These are phyloP conservation scores for Coniosporium uncinatum DNA, from an alignment of 2,329 filamentous ascomycete species.

Conservation along the genomic window DNA sequence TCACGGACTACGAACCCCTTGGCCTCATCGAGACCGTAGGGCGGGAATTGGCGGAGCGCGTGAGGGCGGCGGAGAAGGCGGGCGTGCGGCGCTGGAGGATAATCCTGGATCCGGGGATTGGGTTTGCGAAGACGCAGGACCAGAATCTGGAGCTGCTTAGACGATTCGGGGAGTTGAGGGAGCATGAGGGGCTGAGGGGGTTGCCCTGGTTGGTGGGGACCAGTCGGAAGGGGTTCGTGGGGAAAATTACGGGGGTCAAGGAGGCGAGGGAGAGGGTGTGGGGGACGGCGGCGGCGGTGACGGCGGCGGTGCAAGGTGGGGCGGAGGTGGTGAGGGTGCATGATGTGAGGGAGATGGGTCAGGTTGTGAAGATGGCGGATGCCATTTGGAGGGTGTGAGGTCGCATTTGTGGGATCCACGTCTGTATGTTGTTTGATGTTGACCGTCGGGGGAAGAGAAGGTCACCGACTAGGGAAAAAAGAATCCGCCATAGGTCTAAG, in stretches of 20 bases:
- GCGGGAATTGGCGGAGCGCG: constrained; percentile 61
- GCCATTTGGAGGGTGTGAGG: constrained; percentile 70
- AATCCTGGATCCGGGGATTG: constrained; percentile 88
- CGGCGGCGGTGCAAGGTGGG: constrained; percentile 78
- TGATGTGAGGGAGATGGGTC: constrained; percentile 80
- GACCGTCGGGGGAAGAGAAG: no score
- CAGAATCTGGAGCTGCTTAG: constrained; percentile 82
- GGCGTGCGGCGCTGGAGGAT: constrained; percentile 93
- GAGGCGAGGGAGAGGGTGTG: constrained; percentile 66
- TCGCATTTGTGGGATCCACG: no score
- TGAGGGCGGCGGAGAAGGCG: constrained; percentile 71
- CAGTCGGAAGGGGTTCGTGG: constrained; percentile 88
- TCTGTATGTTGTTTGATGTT: no score
- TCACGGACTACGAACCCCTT: constrained; percentile 55
- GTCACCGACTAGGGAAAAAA: no score
- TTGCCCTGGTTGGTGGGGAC: constrained; percentile 88
- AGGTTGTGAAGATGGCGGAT: constrained; percentile 84
- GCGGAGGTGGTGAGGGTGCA: constrained; percentile 93
- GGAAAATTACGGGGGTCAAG: constrained; percentile 70
- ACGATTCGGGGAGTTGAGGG: constrained; percentile 52
- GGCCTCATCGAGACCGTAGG: constrained; percentile 63
- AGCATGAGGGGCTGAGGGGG: constrained; percentile 47
- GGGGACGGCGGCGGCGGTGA: constrained; percentile 87
- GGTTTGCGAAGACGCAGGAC: constrained; percentile 79
- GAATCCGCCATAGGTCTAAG: no score